Evolutionary conservation across 1,284 basidiomycete species (phyloP).

Genomic region (Singerocomus rubriflavus): DNA sequence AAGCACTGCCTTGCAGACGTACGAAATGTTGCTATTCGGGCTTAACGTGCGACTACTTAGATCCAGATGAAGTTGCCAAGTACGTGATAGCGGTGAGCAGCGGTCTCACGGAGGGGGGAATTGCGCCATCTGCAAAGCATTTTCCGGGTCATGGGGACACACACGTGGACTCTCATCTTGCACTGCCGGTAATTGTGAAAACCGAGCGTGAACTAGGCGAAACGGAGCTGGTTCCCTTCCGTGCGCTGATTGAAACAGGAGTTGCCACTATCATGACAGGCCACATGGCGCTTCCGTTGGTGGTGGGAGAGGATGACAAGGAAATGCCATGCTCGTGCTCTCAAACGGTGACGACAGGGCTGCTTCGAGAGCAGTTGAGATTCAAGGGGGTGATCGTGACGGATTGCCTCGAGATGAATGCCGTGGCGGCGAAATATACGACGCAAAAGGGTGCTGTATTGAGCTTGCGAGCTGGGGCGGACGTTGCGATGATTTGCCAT

Average conservation of each 20-base stretch:
- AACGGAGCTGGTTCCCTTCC: constrained; percentile 61
- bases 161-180: constrained; percentile 66
- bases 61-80: constrained; percentile 47
- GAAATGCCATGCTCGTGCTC: constrained; percentile 60
- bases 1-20: not conserved
- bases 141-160: constrained; percentile 76
- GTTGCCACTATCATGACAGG: constrained; percentile 65
- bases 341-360: constrained; percentile 45
- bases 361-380: constrained; percentile 48
- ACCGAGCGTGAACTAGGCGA: constrained; percentile 37
- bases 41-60: constrained; percentile 31
- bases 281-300: constrained; percentile 62
- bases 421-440: constrained; percentile 54
- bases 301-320: constrained; percentile 43
- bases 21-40: too few relatives aligned
- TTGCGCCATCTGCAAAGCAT: constrained; percentile 64
- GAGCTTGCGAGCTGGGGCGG: constrained; percentile 58
- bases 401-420: constrained; percentile 71
- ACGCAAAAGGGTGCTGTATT: constrained; percentile 52
- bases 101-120: constrained; percentile 45
- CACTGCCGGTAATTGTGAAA: constrained; percentile 58
- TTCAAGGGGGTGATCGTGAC: constrained; percentile 60
- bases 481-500: constrained; percentile 71
- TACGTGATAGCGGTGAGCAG: constrained; percentile 47
- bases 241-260: constrained; percentile 37